Base-by-base conservation (phyloP, 352 stramenopile species). In the Pythium chondricola region DNA sequence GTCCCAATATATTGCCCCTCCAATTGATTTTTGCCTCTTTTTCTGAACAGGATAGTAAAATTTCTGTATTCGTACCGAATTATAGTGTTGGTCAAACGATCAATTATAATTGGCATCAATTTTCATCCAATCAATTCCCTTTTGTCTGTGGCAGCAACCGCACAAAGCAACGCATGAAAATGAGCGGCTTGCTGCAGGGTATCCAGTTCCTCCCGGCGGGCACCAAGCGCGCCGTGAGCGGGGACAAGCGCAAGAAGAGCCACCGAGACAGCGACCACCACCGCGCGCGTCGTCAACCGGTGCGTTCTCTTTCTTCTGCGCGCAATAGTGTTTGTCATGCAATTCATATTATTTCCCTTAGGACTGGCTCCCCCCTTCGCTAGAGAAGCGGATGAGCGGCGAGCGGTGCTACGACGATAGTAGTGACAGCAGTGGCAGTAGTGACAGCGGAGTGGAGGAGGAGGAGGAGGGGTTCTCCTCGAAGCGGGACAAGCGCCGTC, bases 151-250 rank as follows among this genome's bases (percentile, higher is more conserved):
- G n/a, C n/a, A n/a, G n/a, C n/a, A n/a, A n/a, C n/a, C n/a, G n/a
- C n/a, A n/a, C n/a, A n/a, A n/a, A n/a, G n/a, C n/a, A n/a, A n/a
- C n/a, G n/a, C n/a, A n/a, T n/a, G n/a, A n/a, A n/a, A n/a, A 66
- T 66, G 58, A 66, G 58, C 48, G 37, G 46, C 4, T 55, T 92
- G 40, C 54, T 92, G 44, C 60, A 81, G 16, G 81, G 81, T 6
- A 82, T 92, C 45, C 71, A 65, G 69, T 88, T 92, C 64, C 59
- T 83, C 36, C 54, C 60, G 35, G 58, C 61, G 52, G 63, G 62
- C 22, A 59, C 46, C 44, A 47, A 39, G 3, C 50, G 49, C 17
- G 38, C 32, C 13, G 52, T 51, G 16, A 48, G 58, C 52, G 52
- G 48, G n/a, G 48, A 53, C 25, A 46, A 63, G 41, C 56, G 52